phyloP scores from a whole-genome alignment of 78 protist genomes.

The Goniomonas avonlea region DNA sequence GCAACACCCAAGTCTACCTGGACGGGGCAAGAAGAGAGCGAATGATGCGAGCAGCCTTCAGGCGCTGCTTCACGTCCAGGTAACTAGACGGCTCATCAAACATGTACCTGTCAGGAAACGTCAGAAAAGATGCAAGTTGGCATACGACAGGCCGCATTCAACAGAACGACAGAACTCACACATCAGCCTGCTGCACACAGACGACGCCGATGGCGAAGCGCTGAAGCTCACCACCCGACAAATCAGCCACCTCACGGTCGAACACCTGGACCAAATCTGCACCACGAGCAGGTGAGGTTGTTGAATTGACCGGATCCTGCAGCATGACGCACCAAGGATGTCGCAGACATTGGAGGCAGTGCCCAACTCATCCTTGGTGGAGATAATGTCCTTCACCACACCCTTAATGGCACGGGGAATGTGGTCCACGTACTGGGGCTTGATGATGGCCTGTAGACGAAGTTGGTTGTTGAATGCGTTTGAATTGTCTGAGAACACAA shows the following conservation, averaged over 20 bases:
- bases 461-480: neutral
- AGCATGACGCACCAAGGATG: neutral
- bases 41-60: constrained; percentile 91
- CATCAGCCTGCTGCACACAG: constrained; percentile 42
- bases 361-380: constrained; percentile 58
- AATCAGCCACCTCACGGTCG: constrained; percentile 64
- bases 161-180: neutral
- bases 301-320: neutral
- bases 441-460: constrained; percentile 69
- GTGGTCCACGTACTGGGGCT: constrained; percentile 99
- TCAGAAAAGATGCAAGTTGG: too few species aligned
- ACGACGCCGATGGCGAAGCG: constrained; percentile 92
- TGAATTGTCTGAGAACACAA: neutral
- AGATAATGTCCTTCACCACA: constrained; percentile 60
- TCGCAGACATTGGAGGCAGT: too few species aligned
- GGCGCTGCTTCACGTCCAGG: constrained; percentile 97
- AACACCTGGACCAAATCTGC: constrained; percentile 67
- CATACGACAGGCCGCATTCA: constrained; percentile 57
- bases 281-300: neutral
- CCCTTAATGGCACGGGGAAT: constrained; percentile 88
- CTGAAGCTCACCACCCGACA: constrained; percentile 99
- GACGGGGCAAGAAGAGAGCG: constrained; percentile 61
- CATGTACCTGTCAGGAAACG: constrained; percentile 80
- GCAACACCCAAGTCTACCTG: neutral
- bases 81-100: constrained; percentile 99